Conservation (phyloP, 208 protist species). For the Trypanosoma platydactyli region DNA sequence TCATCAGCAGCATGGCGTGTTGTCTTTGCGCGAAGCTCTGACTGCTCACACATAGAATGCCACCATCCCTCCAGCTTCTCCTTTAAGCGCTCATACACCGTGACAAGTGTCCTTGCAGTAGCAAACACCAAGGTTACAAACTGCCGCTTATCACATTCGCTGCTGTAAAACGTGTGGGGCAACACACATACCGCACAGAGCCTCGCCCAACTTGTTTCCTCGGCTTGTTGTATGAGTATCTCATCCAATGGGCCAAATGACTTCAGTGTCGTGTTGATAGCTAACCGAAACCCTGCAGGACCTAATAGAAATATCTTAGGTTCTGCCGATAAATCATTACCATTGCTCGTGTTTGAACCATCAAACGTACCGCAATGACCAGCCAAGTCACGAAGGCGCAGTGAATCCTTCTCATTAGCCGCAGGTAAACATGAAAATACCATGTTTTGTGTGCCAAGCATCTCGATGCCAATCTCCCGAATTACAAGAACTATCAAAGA, state of each 20-base stretch:
- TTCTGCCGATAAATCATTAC: neutral
- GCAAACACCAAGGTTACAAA: conserved; percentile 7
- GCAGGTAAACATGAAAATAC: conserved; percentile 2
- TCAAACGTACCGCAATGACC: conserved; percentile 4
- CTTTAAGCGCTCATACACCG: conserved; percentile 6
- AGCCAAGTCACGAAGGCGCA: conserved; percentile 11
- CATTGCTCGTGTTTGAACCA: neutral
- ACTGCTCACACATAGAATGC: conserved; percentile 14
- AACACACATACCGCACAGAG: neutral
- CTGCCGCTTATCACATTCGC: conserved; percentile 16
- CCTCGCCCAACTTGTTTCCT: conserved; percentile 20
- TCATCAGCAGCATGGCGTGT: conserved; percentile 2
- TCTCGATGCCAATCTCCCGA: conserved; percentile 31
- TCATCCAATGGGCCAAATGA: conserved; percentile 7
- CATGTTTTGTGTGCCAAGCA: conserved; percentile 18
- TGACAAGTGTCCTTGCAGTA: neutral
- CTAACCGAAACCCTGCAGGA: conserved; percentile 9
- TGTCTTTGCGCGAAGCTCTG: conserved; percentile 9
- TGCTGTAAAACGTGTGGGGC: neutral
- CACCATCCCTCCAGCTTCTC: conserved; percentile 22
- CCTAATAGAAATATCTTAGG: conserved; percentile 21
- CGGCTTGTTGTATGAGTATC: conserved; percentile 9
- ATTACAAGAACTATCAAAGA: conserved; percentile 21
- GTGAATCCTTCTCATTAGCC: neutral
- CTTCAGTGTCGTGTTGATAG: conserved; percentile 20